Conservation (phyloP, 2,329 filamentous ascomycete genomes). For the Epichloe brachyelytri region DNA sequence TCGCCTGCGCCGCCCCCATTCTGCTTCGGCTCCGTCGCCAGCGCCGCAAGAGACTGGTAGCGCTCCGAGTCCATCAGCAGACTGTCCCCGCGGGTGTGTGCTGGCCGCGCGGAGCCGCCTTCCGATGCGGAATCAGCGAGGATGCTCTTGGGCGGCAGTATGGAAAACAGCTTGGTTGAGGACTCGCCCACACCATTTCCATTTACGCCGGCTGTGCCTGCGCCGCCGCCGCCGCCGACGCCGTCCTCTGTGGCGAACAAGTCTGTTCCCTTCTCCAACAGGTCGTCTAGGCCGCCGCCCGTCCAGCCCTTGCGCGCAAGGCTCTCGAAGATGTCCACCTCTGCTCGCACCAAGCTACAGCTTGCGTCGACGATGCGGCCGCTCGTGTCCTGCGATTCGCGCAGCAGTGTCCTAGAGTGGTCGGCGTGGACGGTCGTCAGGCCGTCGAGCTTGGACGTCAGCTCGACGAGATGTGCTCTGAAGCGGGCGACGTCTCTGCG, state of each 20-base stretch:
- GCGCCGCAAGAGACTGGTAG: conserved; percentile 45
- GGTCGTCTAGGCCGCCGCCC: conserved; percentile 52
- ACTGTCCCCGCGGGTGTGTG: conserved; percentile 38
- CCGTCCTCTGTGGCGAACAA: conserved; percentile 38
- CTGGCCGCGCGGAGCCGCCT: conserved; percentile 13
- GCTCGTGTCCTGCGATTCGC: conserved; percentile 54
- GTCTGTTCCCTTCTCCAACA: conserved; percentile 51
- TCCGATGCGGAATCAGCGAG: conserved; percentile 38
- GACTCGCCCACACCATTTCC: conserved; percentile 17
- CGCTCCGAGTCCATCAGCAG: conserved; percentile 37
- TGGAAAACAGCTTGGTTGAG: conserved; percentile 45
- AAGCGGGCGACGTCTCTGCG: conserved; percentile 49
- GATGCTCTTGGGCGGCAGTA: conserved; percentile 51
- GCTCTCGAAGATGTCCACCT: conserved; percentile 57
- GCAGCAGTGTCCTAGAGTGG: conserved; percentile 45
- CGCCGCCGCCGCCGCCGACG: conserved; percentile 10
- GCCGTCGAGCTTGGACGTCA: conserved; percentile 50
- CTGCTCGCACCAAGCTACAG: conserved; percentile 52
- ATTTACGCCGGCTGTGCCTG: neutral
- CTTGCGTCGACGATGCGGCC: conserved; percentile 49
- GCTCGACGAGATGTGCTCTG: conserved; percentile 47
- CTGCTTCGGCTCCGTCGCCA: conserved; percentile 20
- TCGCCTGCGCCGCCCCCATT: conserved; percentile 21
- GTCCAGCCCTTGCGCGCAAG: conserved; percentile 55
- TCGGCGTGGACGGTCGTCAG: conserved; percentile 47